phyloP scores from a whole-genome alignment of 805 yeast species.

The Saccharomycopsis fibuligera region DNA sequence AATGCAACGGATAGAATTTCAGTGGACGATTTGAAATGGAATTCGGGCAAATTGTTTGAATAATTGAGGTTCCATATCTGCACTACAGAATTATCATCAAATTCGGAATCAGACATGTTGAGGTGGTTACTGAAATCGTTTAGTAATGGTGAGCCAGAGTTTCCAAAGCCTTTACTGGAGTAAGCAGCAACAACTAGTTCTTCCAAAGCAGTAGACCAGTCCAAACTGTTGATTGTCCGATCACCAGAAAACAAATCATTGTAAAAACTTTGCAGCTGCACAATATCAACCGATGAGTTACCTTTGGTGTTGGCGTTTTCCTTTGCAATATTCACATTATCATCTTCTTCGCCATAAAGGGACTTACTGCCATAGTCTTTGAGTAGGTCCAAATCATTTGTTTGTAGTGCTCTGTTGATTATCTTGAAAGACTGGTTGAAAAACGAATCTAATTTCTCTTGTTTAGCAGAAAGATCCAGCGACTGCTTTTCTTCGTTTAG shows the following conservation, averaged over 20 bases:
- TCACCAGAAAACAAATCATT: conserved; percentile 5
- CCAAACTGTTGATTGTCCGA: conserved; percentile 20
- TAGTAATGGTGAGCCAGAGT: neutral
- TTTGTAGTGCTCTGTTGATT: conserved; percentile 12
- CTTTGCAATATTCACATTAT: neutral
- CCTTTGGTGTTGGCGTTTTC: neutral
- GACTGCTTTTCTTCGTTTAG: neutral
- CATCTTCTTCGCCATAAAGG: too few species aligned
- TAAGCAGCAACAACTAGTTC: conserved; percentile 21
- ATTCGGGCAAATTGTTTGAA: conserved; percentile 26
- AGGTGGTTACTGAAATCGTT: neutral
- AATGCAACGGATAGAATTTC: conserved; percentile 29
- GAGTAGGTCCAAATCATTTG: neutral
- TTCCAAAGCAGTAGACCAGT: conserved; percentile 20
- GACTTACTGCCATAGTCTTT: neutral
- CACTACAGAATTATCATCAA: conserved; percentile 25
- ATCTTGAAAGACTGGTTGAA: conserved; percentile 19
- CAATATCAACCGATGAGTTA: too few species aligned
- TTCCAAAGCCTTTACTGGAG: neutral
- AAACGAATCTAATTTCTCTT: conserved; percentile 3
- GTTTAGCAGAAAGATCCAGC: neutral
- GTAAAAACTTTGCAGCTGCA: conserved; percentile 6
- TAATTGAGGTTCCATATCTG: conserved; percentile 27
- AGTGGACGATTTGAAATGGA: conserved; percentile 28
- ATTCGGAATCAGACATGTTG: neutral